Conservation (phyloP, 1,284 basidiomycete genomes). For the Cutaneotrichosporon dermatis region DNA sequence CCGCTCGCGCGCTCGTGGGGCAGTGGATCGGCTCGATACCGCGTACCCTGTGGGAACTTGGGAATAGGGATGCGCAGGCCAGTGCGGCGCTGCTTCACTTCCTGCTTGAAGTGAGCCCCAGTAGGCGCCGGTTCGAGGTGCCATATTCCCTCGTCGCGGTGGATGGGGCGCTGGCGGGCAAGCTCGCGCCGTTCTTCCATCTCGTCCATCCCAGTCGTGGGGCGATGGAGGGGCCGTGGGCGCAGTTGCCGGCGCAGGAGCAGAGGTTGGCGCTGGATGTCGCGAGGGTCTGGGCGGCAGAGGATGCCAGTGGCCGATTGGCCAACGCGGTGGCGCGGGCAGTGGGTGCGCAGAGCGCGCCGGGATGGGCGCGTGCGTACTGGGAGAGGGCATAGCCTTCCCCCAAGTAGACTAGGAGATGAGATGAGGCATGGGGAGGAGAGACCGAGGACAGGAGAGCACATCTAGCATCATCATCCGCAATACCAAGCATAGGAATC, state of each 20-base stretch:
- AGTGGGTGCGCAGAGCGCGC: neutral
- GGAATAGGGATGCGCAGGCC: slow-evolving; percentile 55
- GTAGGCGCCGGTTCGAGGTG: slow-evolving; percentile 22
- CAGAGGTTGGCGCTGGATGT: slow-evolving; percentile 56
- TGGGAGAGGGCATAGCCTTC: slow-evolving; percentile 5
- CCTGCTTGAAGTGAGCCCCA: slow-evolving; percentile 29
- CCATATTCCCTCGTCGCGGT: slow-evolving; percentile 53
- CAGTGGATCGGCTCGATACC: slow-evolving; percentile 62
- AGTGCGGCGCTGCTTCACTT: slow-evolving; percentile 56
- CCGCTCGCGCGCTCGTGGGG: slow-evolving; percentile 19
- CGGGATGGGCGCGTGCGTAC: slow-evolving; percentile 11
- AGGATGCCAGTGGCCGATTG: slow-evolving; percentile 22
- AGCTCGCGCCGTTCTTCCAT: slow-evolving; percentile 71
- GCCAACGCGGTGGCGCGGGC: slow-evolving; percentile 11
- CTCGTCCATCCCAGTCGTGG: slow-evolving; percentile 67
- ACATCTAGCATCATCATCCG: slow-evolving; percentile 9
- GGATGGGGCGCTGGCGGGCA: slow-evolving; percentile 29
- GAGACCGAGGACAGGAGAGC: neutral
- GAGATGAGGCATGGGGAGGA: no score
- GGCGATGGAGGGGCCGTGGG: slow-evolving; percentile 66
- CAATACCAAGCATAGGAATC: neutral
- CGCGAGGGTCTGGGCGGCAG: slow-evolving; percentile 35
- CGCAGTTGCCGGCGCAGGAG: slow-evolving; percentile 54
- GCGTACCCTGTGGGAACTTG: slow-evolving; percentile 76
- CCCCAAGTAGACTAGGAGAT: no score